A percentile compares a stretch with the other conserved stretches of the same genome.
These are phyloP conservation scores for Cryptococcus maquisensis DNA, from an alignment of 1,284 basidiomycete species.

Conservation along the genomic window DNA sequence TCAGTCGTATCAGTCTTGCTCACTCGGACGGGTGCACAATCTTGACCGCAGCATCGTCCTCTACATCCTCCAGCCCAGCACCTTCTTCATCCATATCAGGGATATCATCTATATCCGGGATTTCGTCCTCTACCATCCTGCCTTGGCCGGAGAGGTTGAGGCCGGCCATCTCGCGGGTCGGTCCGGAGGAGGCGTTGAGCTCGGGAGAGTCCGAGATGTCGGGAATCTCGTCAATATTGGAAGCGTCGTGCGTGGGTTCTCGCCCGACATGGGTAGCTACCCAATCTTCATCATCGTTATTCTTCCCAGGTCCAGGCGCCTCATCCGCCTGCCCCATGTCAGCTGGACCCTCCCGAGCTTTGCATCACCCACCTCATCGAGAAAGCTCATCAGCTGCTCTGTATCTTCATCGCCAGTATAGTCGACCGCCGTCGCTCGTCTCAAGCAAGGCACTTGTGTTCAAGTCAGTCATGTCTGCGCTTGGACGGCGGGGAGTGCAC, in stretches of 20 bases:
- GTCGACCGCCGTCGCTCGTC: slow-evolving; percentile 82
- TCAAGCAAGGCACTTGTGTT: slow-evolving; percentile 74
- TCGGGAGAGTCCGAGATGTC: slow-evolving; percentile 43
- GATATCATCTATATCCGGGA: slow-evolving; percentile 82
- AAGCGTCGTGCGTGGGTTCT: slow-evolving; percentile 21
- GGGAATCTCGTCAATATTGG: slow-evolving; percentile 43
- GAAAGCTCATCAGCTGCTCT: slow-evolving; percentile 67
- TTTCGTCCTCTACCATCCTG: slow-evolving; percentile 53
- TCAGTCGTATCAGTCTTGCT: slow-evolving; percentile 5
- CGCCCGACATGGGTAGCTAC: slow-evolving; percentile 51
- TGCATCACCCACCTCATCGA: slow-evolving; percentile 43
- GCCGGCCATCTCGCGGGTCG: slow-evolving; percentile 50
- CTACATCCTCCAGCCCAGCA: slow-evolving; percentile 65
- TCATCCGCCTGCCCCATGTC: slow-evolving; percentile 36
- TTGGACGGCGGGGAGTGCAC: slow-evolving; percentile 13
- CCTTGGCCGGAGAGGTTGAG: slow-evolving; percentile 40
- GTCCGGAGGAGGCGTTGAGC: slow-evolving; percentile 15
- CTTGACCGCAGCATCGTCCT: slow-evolving; percentile 61
- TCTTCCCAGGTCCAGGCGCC: slow-evolving; percentile 35
- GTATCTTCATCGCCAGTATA: slow-evolving; percentile 93
- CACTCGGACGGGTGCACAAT: slow-evolving; percentile 35
- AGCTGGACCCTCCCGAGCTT: not conserved
- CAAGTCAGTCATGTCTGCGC: not conserved
- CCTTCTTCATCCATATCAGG: slow-evolving; percentile 80
- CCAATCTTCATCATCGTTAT: slow-evolving; percentile 49